Base-by-base conservation (phyloP, 176 grass and related monocot species). In the Rhynchospora breviuscula region DNA sequence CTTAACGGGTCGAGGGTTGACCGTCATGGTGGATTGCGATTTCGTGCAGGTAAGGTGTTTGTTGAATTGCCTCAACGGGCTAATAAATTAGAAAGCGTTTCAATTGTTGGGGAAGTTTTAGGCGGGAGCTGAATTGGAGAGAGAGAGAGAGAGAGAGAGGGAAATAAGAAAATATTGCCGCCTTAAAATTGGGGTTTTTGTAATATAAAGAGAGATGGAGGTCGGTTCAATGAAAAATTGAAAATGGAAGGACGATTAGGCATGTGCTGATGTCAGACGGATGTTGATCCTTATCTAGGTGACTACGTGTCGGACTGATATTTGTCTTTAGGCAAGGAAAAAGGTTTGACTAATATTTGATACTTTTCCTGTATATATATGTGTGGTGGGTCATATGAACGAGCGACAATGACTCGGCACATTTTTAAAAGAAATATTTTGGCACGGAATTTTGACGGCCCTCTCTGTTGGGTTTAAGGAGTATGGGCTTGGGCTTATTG, bases 1-100 rank as follows among this genome's bases (percentile, higher is more conserved):
- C 86, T 92, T 92, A 48, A 86, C 81, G 56, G 86, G 81, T n/a
- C 88, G 84, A 56, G 78, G 81, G 22, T 80, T 66, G 43, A 88
- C 88, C 14, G 80, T 87, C 89, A 89, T 83, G 25, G 25, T 40
- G 68, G 6, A 67, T 67, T 67, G 26, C 11, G n/a, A 67, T 40
- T 40, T 13, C 26, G 10, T 40, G 29, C 12, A 40, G 3, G 64
- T 35, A 7, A 67, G 23, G 64, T 67, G 64, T 67, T 67, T 40
- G 64, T 67, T 9, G 26, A 26, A 67, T 35, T 17, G 29, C 64
- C 64, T 67, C 64, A 67, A 67, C 0, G 15, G 29, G 29, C 26
- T 40, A 0, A 35, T 26, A 40, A 67, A 67, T 67, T 10, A 35
- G 29, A 1, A 3, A 21, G 19, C 2, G 5, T 19, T 60, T 60